Percentiles rank a stretch among this genome's conserved stretches.
phyloP scores from a whole-genome alignment of 345 rosid species.

The Toxicodendron radicans region DNA sequence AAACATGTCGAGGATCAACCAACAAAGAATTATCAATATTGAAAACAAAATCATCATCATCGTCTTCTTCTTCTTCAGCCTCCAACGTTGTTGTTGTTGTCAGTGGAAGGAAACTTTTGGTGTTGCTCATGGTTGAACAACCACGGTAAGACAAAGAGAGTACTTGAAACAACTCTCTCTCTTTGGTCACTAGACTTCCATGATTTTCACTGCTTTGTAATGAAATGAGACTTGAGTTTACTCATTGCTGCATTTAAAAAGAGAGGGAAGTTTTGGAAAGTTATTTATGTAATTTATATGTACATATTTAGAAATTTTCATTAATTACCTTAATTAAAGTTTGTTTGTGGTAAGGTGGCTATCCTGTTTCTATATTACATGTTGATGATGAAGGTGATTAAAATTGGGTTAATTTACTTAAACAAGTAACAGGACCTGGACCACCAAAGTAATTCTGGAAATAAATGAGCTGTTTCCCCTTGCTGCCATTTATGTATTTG shows the following conservation, averaged over 20 bases:
- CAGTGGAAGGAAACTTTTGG: background rate
- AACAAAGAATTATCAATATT: constrained; percentile 39
- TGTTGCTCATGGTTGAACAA: background rate
- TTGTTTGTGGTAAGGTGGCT: no score
- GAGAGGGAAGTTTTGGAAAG: constrained; percentile 22
- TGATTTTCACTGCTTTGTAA: constrained; percentile 17
- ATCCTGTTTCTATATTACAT: no score
- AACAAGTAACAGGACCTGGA: no score
- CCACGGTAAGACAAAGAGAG: background rate
- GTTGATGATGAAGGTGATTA: no score
- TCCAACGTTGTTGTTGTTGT: background rate
- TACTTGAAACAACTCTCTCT: background rate
- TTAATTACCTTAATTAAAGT: constrained; percentile 6
- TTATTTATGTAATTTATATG: background rate
- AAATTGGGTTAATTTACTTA: no score
- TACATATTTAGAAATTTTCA: background rate
- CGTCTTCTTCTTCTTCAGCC: constrained; percentile 21
- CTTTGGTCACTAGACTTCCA: background rate
- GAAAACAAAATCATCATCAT: constrained; percentile 31
- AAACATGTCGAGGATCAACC: constrained; percentile 37
- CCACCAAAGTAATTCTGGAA: no score
- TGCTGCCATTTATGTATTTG: no score
- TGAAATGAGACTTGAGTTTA: no score
- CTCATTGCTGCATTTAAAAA: no score
- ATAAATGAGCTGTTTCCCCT: no score